Percentiles rank a stretch among this genome's conserved stretches.
Evolutionary conservation across 2,329 filamentous ascomycete genomes (phyloP).

Genomic region (Cladophialophora yegresii): DNA sequence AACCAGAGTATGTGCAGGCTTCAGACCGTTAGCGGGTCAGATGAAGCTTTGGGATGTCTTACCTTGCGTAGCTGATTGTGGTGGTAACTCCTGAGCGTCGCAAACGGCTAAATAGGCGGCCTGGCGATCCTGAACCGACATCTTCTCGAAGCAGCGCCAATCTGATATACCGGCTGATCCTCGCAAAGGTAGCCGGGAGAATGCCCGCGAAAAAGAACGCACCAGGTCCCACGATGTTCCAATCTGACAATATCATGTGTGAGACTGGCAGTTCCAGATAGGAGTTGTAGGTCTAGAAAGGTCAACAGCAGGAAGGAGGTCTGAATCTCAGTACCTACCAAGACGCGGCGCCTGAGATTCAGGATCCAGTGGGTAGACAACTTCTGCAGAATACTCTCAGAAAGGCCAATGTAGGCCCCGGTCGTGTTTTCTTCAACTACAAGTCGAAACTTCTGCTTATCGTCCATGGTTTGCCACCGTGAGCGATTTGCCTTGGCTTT

Average conservation of each 20-base stretch:
- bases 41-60: conserved; percentile 2
- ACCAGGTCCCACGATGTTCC: conserved; percentile 40
- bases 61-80: conserved; percentile 30
- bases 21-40: conserved; percentile 30
- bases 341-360: conserved; percentile 24
- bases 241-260: conserved; percentile 44
- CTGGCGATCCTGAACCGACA: not conserved
- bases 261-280: conserved; percentile 39
- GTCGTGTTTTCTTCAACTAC: conserved; percentile 36
- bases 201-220: conserved; percentile 48
- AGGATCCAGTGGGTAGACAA: conserved; percentile 22
- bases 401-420: conserved; percentile 17
- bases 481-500: conserved; percentile 42
- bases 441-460: conserved; percentile 45
- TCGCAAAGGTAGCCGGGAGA: conserved; percentile 32
- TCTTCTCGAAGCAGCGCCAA: conserved; percentile 17
- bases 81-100: conserved; percentile 40
- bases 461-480: conserved; percentile 33
- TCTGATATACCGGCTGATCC: conserved; percentile 22
- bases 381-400: conserved; percentile 17
- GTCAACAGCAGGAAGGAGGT: conserved; percentile 21
- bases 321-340: conserved; percentile 39
- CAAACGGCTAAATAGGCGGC: conserved; percentile 35
- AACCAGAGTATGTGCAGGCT: conserved; percentile 44
- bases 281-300: conserved; percentile 27